Conservation (phyloP, 345 rosid species). For the Pistacia atlantica region DNA sequence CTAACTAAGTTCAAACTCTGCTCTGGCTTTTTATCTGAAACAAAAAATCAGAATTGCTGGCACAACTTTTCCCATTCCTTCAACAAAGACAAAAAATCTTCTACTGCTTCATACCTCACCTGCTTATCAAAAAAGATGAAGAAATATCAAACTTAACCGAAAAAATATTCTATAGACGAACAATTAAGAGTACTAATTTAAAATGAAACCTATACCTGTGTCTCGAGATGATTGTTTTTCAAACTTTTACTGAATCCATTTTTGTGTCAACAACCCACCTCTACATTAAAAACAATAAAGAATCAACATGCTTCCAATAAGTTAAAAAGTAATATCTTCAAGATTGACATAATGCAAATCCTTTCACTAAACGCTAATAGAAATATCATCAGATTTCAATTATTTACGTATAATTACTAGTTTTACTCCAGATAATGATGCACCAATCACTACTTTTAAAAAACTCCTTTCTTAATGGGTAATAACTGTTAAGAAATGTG, state of each 20-base stretch:
- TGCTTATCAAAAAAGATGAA: not conserved
- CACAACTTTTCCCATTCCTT: not conserved
- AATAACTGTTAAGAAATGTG: too few relatives aligned
- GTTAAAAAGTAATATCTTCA: not conserved
- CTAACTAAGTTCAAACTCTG: constrained; percentile 7
- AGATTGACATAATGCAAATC: not conserved
- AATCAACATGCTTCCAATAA: not conserved
- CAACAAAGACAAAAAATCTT: constrained; percentile 26
- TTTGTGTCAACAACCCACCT: constrained; percentile 51
- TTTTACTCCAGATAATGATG: constrained; percentile 39
- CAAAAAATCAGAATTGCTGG: not conserved
- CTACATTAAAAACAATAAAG: constrained; percentile 16
- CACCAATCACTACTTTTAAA: constrained; percentile 22
- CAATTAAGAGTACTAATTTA: not conserved
- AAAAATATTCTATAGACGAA: not conserved
- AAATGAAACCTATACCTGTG: constrained; percentile 30
- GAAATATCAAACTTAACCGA: not conserved
- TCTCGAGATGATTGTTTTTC: constrained; percentile 39
- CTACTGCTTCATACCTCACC: constrained; percentile 32
- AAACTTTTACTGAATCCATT: constrained; percentile 38
- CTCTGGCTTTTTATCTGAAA: not conserved
- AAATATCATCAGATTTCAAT: not conserved
- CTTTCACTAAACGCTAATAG: not conserved
- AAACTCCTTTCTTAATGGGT: too few relatives aligned
- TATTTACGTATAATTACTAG: constrained; percentile 32